Evolutionary conservation across 164 flowering plant species (phyloP), one percentile per base, ranked within the genome.

Genomic region (Vitis amurensis): DNA sequence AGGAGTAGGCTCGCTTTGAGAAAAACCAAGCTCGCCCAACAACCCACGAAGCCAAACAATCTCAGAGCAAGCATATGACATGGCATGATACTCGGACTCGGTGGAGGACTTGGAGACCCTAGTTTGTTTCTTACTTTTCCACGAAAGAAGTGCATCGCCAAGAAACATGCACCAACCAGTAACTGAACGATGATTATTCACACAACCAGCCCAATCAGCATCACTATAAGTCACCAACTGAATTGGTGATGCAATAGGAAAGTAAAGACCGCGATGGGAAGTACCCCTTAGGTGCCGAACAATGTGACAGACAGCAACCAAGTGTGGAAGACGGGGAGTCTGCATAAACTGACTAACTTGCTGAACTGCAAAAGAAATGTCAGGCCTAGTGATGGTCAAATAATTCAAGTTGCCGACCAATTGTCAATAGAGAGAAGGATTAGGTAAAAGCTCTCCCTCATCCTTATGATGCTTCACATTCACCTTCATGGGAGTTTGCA

Each of bases 331-430:
- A 1, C n/a, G 60, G 29, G 72, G 66, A 9, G 48, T 10, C 6
- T 23, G 13, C 68, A 71, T 64, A 64, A 47, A 64, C 37, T 56
- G 63, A 71, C 74, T 71, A 14, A 71, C 69, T 1, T 48, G 57
- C 47, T 71, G 68, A n/a, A 69, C 49, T 8, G 23, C 66, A 30
- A 60, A 69, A n/a, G 65, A 60, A 9, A 50, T 69, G 14, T 61
- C 72, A 50, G 44, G 58, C 12, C 63, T 11, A 50, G 66, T 69
- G 11, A 61, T 69, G 15, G 63, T 69, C 10, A 69, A 14, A 44
- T 68, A 62, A 15, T 62, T 44, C 13, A 62, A 30, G 50, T 51
- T 62, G 9, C 65, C 65, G 9, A 62, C 65, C 37, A 62, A 37
- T 62, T 62, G 65, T 13, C 27, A 0, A n/a, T 27, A 61, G 14